These are phyloP conservation scores for Lathyrus tuberosus DNA, from an alignment of 306 rosid species.

Conservation along the genomic window DNA sequence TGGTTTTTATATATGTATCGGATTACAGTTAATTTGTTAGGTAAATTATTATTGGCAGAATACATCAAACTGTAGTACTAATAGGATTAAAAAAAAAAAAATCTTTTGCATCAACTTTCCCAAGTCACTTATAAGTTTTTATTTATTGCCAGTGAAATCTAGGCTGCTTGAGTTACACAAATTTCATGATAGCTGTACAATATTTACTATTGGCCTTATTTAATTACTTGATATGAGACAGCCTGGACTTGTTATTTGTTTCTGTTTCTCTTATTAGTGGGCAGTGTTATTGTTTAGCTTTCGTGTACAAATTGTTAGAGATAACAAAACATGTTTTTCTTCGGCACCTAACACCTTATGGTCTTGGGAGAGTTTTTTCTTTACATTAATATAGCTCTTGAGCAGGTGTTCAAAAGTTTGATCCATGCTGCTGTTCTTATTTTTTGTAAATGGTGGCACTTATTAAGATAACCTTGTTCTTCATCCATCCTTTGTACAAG, in stretches of 20 bases:
- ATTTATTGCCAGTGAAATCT: neutral
- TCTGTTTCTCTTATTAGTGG: neutral
- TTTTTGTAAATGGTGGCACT: neutral
- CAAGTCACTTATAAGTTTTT: neutral
- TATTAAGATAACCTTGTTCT: neutral
- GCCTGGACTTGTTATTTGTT: neutral
- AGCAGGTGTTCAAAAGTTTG: neutral
- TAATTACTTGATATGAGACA: neutral
- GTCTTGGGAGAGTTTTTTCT: neutral
- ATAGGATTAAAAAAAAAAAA: neutral
- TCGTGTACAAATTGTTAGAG: neutral
- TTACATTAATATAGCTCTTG: neutral
- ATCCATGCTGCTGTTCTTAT: neutral
- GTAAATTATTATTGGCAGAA: neutral
- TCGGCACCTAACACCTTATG: neutral
- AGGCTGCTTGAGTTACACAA: neutral
- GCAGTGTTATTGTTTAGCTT: neutral
- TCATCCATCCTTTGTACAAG: neutral
- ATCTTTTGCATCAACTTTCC: neutral
- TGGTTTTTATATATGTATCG: constrained; percentile 16
- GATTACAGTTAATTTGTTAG: neutral
- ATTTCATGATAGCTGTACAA: neutral
- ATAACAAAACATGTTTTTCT: neutral
- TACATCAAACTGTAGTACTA: neutral
- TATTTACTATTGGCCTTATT: neutral